A percentile compares a stretch with the other conserved stretches of the same genome.
These are phyloP conservation scores for Nepenthes alata DNA, from an alignment of 179 eudicot genomes.

Conservation along the genomic window DNA sequence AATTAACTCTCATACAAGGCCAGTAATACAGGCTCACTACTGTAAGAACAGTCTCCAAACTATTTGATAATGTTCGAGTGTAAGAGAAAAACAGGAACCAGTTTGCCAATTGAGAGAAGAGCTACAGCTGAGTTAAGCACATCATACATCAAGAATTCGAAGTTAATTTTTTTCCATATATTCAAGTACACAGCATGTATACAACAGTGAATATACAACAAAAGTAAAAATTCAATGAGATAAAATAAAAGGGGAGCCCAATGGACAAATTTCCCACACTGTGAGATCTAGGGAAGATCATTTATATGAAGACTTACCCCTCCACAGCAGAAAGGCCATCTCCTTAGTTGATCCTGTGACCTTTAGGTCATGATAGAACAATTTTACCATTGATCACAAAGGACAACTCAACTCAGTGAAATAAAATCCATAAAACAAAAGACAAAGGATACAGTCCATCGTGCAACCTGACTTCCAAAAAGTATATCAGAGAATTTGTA, in stretches of 20 bases:
- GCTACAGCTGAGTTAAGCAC: slow-evolving; percentile 53
- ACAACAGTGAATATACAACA: neutral
- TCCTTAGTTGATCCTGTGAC: no score
- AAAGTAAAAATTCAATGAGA: neutral
- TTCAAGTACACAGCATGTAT: neutral
- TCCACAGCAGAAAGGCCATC: no score
- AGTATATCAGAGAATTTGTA: slow-evolving; percentile 48
- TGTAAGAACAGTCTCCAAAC: slow-evolving; percentile 92
- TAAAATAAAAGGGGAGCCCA: no score
- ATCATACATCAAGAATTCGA: slow-evolving; percentile 3
- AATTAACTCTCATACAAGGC: slow-evolving; percentile 64
- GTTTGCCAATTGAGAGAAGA: slow-evolving; percentile 73
- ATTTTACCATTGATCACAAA: no score
- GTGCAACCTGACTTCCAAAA: slow-evolving; percentile 56
- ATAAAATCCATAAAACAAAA: neutral
- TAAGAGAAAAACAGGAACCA: slow-evolving; percentile 96
- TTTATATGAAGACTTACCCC: no score
- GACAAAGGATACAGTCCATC: slow-evolving; percentile 83
- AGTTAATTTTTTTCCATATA: no score
- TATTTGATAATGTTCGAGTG: slow-evolving; percentile 76
- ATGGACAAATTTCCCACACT: no score
- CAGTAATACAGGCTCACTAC: slow-evolving; percentile 72
- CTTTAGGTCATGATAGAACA: no score
- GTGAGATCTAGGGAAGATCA: no score
- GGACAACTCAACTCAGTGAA: no score